Conservation (phyloP, 805 yeast genomes). For the Candida maesae region DNA sequence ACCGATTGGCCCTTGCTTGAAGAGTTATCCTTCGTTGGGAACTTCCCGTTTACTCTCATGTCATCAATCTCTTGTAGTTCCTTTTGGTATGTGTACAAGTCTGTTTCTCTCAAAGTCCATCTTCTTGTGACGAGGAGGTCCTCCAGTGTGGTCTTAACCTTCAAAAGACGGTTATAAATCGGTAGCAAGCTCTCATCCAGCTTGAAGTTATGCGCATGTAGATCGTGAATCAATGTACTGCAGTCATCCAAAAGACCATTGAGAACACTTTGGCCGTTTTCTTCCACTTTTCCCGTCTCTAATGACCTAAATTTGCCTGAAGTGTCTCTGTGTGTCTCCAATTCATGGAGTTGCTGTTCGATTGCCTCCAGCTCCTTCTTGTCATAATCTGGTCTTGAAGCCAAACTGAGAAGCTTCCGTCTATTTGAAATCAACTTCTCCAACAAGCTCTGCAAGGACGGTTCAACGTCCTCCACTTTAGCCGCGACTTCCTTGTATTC, state of each 20-base stretch:
- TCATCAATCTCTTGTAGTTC: constrained; percentile 71
- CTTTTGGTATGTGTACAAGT: constrained; percentile 79
- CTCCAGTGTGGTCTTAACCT: constrained; percentile 70
- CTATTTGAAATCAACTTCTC: constrained; percentile 61
- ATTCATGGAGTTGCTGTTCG: constrained; percentile 35
- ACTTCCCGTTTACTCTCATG: constrained; percentile 58
- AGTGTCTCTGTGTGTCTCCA: constrained; percentile 49
- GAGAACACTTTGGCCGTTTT: constrained; percentile 45
- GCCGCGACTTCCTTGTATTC: constrained; percentile 55
- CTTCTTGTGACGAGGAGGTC: constrained; percentile 86
- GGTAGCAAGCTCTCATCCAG: constrained; percentile 51
- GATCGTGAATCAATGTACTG: constrained; percentile 66
- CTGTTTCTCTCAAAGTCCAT: constrained; percentile 98
- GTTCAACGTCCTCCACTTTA: constrained; percentile 50
- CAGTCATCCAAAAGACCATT: constrained; percentile 84
- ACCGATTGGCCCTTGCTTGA: constrained; percentile 53
- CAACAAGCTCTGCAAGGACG: constrained; percentile 47
- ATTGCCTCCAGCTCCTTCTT: constrained; percentile 32
- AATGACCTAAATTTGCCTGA: constrained; percentile 49
- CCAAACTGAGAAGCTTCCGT: constrained; percentile 53
- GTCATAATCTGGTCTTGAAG: constrained; percentile 35
- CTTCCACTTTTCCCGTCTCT: constrained; percentile 31
- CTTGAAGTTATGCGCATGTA: constrained; percentile 41
- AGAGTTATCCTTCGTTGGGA: constrained; percentile 30
- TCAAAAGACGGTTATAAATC: constrained; percentile 59